Percentiles rank a stretch among this genome's conserved stretches.
phyloP scores from a whole-genome alignment of 176 grass and related monocot species.

The Dendrocalamus sinicus region DNA sequence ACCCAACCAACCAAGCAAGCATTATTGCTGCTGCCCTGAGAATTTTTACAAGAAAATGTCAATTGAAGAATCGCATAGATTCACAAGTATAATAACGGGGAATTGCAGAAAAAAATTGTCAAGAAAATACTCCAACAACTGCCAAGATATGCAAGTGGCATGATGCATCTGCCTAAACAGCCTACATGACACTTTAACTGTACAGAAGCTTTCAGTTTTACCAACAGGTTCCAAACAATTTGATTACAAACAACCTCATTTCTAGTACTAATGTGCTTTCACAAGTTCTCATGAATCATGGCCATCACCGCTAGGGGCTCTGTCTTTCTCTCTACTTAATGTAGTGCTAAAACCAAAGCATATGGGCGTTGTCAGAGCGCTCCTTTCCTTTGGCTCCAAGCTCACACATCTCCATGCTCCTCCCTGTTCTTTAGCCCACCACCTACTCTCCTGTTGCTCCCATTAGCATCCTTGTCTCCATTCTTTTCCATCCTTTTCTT shows the following conservation, averaged over 20 bases:
- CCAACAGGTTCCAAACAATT: slow-evolving; percentile 28
- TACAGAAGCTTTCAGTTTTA: slow-evolving; percentile 28
- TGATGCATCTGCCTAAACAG: slow-evolving; percentile 35
- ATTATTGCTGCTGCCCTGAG: slow-evolving; percentile 41
- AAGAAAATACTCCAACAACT: not conserved
- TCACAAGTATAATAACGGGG: not conserved
- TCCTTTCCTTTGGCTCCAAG: slow-evolving; percentile 63
- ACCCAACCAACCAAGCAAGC: slow-evolving; percentile 37
- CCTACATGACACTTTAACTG: slow-evolving; percentile 35
- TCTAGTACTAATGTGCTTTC: slow-evolving; percentile 38
- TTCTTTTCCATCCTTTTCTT: slow-evolving; percentile 42
- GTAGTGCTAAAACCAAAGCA: slow-evolving; percentile 58
- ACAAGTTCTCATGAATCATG: slow-evolving; percentile 56
- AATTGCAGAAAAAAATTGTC: not conserved
- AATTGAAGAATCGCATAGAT: slow-evolving; percentile 21
- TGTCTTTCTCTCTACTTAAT: slow-evolving; percentile 48
- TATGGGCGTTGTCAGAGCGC: slow-evolving; percentile 57
- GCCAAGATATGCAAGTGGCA: slow-evolving; percentile 7
- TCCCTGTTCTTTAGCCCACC: slow-evolving; percentile 44
- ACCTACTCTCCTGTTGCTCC: slow-evolving; percentile 50
- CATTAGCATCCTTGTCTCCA: slow-evolving; percentile 46
- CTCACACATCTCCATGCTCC: slow-evolving; percentile 63
- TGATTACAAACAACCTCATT: slow-evolving; percentile 39
- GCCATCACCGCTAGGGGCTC: slow-evolving; percentile 12
- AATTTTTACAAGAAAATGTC: slow-evolving; percentile 38